Conservation (phyloP, 352 stramenopile genomes). For the Globisporangium carolinianum region DNA sequence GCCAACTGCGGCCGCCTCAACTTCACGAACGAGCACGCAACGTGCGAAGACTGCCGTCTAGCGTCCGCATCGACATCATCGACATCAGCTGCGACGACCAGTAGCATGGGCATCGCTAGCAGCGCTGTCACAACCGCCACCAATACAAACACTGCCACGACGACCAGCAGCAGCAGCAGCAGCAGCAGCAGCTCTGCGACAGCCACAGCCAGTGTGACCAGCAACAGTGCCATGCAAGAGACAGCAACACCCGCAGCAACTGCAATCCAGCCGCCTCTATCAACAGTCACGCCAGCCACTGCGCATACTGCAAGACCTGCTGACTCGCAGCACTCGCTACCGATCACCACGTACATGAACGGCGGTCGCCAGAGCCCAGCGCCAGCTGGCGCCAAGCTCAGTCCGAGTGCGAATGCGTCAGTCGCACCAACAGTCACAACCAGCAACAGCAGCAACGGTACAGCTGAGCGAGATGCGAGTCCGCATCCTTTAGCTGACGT, state of each 20-base stretch:
- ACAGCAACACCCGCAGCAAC: too few species aligned
- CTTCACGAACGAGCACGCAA: constrained; percentile 8
- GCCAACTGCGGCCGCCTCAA: constrained; percentile 13
- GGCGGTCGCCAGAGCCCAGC: constrained; percentile 1
- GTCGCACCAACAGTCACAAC: background rate
- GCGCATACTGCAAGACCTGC: too few species aligned
- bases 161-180: background rate
- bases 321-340: too few species aligned
- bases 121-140: too few species aligned
- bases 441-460: background rate
- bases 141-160: background rate
- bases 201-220: background rate
- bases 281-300: too few species aligned
- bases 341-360: constrained; percentile 6
- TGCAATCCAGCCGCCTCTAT: too few species aligned
- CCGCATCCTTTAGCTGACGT: too few species aligned
- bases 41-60: constrained; percentile 7
- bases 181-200: background rate
- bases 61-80: constrained; percentile 5
- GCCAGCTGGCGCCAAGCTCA: constrained; percentile 1
- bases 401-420: background rate
- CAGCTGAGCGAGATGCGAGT: too few species aligned
- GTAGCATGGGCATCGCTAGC: too few species aligned
- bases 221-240: too few species aligned
- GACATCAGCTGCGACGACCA: background rate